Conservation (phyloP, 306 rosid species). For the Citrullus amarus region DNA sequence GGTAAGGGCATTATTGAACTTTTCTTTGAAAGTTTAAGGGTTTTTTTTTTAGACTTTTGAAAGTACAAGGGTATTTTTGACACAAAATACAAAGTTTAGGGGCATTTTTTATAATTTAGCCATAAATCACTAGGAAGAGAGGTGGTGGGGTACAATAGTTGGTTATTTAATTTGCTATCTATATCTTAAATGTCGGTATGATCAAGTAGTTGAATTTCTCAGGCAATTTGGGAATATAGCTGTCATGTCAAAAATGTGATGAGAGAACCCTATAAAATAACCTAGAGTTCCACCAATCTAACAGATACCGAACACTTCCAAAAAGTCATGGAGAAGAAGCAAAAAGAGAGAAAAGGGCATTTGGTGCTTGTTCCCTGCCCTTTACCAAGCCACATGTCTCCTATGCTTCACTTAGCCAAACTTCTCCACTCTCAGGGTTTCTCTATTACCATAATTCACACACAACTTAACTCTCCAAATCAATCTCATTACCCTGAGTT, state of each 20-base stretch:
- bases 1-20: too few relatives aligned
- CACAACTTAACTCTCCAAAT: slow-evolving; percentile 14
- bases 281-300: background rate
- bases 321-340: slow-evolving; percentile 8
- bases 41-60: too few relatives aligned
- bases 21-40: too few relatives aligned
- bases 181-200: background rate
- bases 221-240: background rate
- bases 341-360: slow-evolving; percentile 1
- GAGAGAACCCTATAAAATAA: slow-evolving; percentile 3
- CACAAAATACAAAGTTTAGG: too few relatives aligned
- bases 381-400: slow-evolving; percentile 19
- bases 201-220: background rate
- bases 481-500: slow-evolving; percentile 16
- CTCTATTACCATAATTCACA: slow-evolving; percentile 22
- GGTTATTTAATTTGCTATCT: background rate
- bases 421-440: slow-evolving; percentile 22
- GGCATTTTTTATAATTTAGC: too few relatives aligned
- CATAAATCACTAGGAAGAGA: background rate
- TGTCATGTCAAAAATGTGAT: slow-evolving; percentile 1
- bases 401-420: slow-evolving; percentile 23
- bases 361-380: slow-evolving; percentile 15
- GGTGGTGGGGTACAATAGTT: background rate
- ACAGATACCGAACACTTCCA: background rate
- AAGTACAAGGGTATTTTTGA: too few relatives aligned